Conservation (phyloP, 2,329 filamentous ascomycete species). For the Coniosporium tulheliwenetii region DNA sequence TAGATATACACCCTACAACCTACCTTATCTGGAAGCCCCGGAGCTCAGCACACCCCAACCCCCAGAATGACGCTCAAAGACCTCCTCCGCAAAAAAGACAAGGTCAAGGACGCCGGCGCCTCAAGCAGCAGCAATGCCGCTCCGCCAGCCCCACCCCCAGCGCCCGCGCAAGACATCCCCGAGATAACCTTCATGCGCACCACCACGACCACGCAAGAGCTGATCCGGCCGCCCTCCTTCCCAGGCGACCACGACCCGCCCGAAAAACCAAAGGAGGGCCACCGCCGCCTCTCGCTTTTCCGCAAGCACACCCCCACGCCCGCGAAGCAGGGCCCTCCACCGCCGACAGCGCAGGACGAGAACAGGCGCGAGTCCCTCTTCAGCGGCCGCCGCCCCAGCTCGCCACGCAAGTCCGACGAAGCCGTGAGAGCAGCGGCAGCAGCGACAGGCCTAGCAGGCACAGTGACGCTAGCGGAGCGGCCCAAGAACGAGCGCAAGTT, state of each 20-base stretch:
- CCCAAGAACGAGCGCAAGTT: conserved; percentile 31
- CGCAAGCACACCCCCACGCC: conserved; percentile 6
- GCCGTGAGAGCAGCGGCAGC: conserved; percentile 5
- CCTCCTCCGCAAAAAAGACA: conserved; percentile 11
- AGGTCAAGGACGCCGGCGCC: conserved; percentile 13
- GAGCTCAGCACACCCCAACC: neutral
- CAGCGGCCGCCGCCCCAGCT: too few relatives aligned
- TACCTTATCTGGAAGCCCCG: neutral
- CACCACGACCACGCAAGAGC: conserved; percentile 66
- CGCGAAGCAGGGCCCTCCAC: neutral
- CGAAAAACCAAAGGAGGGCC: conserved; percentile 13
- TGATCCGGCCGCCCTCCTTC: conserved; percentile 53
- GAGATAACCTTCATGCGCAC: conserved; percentile 75
- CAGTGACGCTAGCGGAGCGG: conserved; percentile 3
- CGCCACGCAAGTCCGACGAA: neutral
- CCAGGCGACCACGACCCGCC: conserved; percentile 22
- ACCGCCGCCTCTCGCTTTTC: conserved; percentile 9
- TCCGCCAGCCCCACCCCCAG: conserved; percentile 25
- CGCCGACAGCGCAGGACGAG: conserved; percentile 2
- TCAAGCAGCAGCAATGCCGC: conserved; percentile 26
- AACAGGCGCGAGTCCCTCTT: neutral
- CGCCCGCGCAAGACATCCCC: conserved; percentile 27
- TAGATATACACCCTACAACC: neutral
- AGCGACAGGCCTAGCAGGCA: neutral
- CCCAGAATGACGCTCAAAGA: conserved; percentile 6